phyloP scores from a whole-genome alignment of 345 rosid genomes.

The Aquilaria malaccensis region DNA sequence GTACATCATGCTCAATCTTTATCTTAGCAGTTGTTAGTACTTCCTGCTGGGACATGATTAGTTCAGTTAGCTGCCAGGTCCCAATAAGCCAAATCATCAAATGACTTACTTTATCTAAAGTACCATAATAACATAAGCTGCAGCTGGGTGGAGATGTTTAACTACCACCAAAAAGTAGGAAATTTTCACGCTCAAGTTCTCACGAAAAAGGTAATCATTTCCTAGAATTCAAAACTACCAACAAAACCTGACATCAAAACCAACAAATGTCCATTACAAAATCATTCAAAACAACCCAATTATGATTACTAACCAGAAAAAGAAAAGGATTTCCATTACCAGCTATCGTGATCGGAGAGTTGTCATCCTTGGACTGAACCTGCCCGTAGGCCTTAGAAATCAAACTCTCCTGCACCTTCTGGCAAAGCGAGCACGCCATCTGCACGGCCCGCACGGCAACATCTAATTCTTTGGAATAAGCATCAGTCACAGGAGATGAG shows the following conservation, averaged over 20 bases:
- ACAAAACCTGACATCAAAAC: not conserved
- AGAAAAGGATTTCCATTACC: conserved; percentile 22
- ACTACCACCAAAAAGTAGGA: no score
- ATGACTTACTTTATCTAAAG: no score
- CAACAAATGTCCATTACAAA: not conserved
- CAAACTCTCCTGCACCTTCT: conserved; percentile 37
- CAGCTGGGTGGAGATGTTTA: no score
- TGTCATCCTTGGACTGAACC: conserved; percentile 42
- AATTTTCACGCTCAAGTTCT: not conserved
- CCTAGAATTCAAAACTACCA: conserved; percentile 1
- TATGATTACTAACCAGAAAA: not conserved
- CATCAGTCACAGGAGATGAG: conserved; percentile 12
- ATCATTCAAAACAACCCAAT: conserved; percentile 5
- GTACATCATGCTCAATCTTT: no score
- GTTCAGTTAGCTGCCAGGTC: no score
- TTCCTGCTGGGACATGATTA: no score
- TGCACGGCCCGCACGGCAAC: conserved; percentile 48
- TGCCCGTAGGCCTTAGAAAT: conserved; percentile 21
- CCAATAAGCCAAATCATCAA: no score
- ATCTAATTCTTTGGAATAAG: conserved; percentile 33
- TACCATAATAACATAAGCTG: no score
- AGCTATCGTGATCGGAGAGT: conserved; percentile 45
- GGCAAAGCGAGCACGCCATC: conserved; percentile 47
- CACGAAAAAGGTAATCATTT: not conserved
- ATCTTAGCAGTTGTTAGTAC: no score